These are phyloP conservation scores for Sodiomyces alkalinus DNA, from an alignment of 2,329 filamentous ascomycete genomes.

Conservation along the genomic window DNA sequence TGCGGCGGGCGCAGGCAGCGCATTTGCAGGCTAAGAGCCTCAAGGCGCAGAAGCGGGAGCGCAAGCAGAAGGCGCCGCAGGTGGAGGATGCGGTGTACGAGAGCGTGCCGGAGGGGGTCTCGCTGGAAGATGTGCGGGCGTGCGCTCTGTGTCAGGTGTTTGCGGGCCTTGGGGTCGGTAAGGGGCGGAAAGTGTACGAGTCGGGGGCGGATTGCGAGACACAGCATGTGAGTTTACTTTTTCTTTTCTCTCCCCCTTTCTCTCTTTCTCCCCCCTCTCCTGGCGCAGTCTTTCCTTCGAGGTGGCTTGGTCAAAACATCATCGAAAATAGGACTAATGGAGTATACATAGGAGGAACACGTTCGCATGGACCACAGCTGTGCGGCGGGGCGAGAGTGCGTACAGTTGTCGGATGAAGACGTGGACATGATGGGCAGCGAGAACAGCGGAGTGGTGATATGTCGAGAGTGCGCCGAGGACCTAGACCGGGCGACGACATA, in stretches of 20 bases:
- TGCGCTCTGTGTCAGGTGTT: conserved; percentile 31
- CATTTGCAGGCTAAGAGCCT: conserved; percentile 26
- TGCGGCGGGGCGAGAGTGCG: conserved; percentile 22
- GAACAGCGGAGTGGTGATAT: conserved; percentile 19
- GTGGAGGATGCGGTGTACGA: conserved; percentile 19
- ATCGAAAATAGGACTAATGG: not conserved
- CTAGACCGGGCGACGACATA: conserved; percentile 21
- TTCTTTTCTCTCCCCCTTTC: no score
- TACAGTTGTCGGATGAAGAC: conserved; percentile 23
- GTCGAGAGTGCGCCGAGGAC: conserved; percentile 23
- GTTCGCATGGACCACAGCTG: conserved; percentile 23
- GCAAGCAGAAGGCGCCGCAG: conserved; percentile 13
- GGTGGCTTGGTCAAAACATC: no score
- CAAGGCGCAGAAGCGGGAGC: conserved; percentile 17
- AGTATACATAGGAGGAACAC: conserved; percentile 20
- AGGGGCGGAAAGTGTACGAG: conserved; percentile 27
- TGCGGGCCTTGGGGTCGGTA: conserved; percentile 18
- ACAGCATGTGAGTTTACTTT: conserved; percentile 22
- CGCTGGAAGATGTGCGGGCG: conserved; percentile 20
- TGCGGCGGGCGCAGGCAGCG: conserved; percentile 30
- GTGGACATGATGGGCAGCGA: conserved; percentile 19
- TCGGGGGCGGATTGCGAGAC: conserved; percentile 24
- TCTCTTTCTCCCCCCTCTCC: no score
- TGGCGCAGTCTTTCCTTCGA: no score
- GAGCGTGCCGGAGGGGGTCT: conserved; percentile 17